Conservation (phyloP, 2,329 filamentous ascomycete species). For the Furcasterigmium sp. region DNA sequence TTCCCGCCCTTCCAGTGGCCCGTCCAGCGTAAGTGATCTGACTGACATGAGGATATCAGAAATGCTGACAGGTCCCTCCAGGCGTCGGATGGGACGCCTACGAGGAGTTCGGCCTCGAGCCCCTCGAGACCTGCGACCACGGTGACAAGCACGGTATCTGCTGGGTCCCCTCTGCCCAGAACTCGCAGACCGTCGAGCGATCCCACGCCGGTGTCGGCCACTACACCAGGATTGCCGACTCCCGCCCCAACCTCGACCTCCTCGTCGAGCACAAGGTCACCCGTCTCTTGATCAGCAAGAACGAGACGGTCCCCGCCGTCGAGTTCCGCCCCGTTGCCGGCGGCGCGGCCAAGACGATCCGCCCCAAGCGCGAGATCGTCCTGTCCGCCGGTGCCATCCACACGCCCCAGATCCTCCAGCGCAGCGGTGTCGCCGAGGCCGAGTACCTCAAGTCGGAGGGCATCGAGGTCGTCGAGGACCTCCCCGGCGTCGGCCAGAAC, state of each 20-base stretch:
- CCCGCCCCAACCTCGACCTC: conserved; percentile 17
- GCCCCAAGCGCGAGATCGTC: conserved; percentile 38
- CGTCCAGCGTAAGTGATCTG: conserved; percentile 14
- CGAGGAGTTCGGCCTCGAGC: conserved; percentile 18
- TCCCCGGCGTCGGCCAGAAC: conserved; percentile 45
- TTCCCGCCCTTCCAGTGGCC: conserved; percentile 26
- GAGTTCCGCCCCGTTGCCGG: conserved; percentile 16
- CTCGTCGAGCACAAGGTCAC: conserved; percentile 22
- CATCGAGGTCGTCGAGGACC: conserved; percentile 38
- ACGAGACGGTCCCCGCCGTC: conserved; percentile 6
- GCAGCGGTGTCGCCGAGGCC: conserved; percentile 42
- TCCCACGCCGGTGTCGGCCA: conserved; percentile 24
- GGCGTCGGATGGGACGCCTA: conserved; percentile 13
- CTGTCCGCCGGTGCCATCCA: conserved; percentile 43
- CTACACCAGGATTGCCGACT: conserved; percentile 18
- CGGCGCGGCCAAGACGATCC: conserved; percentile 16
- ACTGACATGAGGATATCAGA: neutral
- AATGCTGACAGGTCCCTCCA: conserved; percentile 4
- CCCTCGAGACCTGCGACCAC: conserved; percentile 17
- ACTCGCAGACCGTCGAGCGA: conserved; percentile 18
- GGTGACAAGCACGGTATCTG: conserved; percentile 25
- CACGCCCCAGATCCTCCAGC: conserved; percentile 45
- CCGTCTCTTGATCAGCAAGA: conserved; percentile 12
- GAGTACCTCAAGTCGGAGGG: conserved; percentile 33
- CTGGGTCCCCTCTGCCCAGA: conserved; percentile 22